Base-by-base conservation (phyloP, 1,284 basidiomycete genomes). In the Sparassis latifolia region DNA sequence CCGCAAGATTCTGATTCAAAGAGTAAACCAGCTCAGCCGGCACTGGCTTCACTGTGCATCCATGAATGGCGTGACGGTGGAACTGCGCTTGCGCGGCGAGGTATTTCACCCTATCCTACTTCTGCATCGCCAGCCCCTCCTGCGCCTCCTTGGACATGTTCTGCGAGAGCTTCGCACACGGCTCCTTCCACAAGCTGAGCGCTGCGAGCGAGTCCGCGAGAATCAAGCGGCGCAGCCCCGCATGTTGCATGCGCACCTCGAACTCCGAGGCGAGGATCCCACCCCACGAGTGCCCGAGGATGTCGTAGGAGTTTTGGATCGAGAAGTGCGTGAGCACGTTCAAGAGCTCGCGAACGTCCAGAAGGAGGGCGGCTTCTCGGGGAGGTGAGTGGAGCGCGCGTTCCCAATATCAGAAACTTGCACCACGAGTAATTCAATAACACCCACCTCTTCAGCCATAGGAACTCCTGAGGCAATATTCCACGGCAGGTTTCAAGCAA, bases 211-310 rank as follows among this genome's bases (percentile, higher is more conserved):
- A 57, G 52, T 63, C 51, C n/a, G 63, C 48, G 27, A 68, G 44
- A 12, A 69, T 55, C 39, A 69, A 62, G 38, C 59, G 60, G 30
- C 56, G 55, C 30, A 70, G 53, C 4, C 69, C 66, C 27, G 33
- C 35, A 9, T 66, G 64, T 31, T 56, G 56, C 35, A 54, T 55
- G 12, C 50, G 52, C 28, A 59, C 50, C 27, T 53, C 62, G 48
- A 58, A 63, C 42, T 59, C 55, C 32, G 58, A 44, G 3, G 53
- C 62, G 27, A 69, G 59, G 47, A 66, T 63, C 35, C 64, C 67
- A 29, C 69, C 67, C 67, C 69, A 71, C 39, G 64, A 69, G 44
- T 70, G 67, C 2, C 68, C 68, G 33, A 65, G 45, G 6, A 69
- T 43, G 48, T 65, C 62, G 55, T 59, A 69, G 31, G 50, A 45